A percentile compares a stretch with the other conserved stretches of the same genome.
Conservation (phyloP, 805 yeast genomes). For the Pichia occidentalis region DNA sequence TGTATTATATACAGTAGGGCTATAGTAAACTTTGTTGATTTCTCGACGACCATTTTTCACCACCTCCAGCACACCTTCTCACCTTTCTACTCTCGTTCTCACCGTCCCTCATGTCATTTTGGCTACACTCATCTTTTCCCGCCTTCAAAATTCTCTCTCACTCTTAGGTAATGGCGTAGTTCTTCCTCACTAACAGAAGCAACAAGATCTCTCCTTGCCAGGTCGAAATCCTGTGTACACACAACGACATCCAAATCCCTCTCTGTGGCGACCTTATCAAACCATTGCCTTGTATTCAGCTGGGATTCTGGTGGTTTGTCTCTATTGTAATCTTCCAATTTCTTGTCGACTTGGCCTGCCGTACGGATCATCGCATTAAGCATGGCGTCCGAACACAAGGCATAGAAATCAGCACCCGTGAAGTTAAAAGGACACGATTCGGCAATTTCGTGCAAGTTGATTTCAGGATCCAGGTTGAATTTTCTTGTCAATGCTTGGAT, state of each 20-base stretch:
- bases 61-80: background rate
- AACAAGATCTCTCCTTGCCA: slow-evolving; percentile 61
- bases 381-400: slow-evolving; percentile 93
- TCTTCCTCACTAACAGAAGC: slow-evolving; percentile 91
- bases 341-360: slow-evolving; percentile 67
- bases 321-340: slow-evolving; percentile 47
- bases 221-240: slow-evolving; percentile 64
- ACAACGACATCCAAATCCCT: slow-evolving; percentile 68
- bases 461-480: slow-evolving; percentile 53
- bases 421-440: slow-evolving; percentile 76
- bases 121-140: slow-evolving; percentile 32
- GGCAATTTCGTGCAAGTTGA: slow-evolving; percentile 56
- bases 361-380: slow-evolving; percentile 91
- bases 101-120: background rate
- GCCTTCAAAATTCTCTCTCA: slow-evolving; percentile 81
- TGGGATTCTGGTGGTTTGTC: slow-evolving; percentile 30
- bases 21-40: too few species aligned
- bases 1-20: too few species aligned
- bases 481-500: slow-evolving; percentile 85
- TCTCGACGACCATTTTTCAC: slow-evolving; percentile 5
- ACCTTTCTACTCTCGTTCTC: background rate
- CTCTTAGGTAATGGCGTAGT: slow-evolving; percentile 67
- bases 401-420: slow-evolving; percentile 98
- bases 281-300: slow-evolving; percentile 80
- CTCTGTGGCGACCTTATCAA: slow-evolving; percentile 66